phyloP scores from a whole-genome alignment of 2,329 filamentous ascomycete species.

The Colletotrichum sp. region DNA sequence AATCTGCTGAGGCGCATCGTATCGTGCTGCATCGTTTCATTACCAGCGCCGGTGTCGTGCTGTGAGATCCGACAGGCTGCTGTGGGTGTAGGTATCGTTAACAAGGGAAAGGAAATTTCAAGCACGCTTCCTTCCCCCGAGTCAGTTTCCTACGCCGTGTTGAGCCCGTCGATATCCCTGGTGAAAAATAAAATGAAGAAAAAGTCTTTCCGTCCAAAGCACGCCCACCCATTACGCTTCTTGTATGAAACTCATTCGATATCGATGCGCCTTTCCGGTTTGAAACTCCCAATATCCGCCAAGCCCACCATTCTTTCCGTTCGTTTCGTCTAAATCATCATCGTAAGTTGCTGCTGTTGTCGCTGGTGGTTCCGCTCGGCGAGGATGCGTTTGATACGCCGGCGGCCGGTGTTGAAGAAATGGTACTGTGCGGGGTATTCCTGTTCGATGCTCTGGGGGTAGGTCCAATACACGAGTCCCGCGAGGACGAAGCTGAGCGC shows the following conservation, averaged over 20 bases:
- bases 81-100: slow-evolving; percentile 4
- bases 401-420: slow-evolving; percentile 16
- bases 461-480: slow-evolving; percentile 44
- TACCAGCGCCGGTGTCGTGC: slow-evolving; percentile 17
- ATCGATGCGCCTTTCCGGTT: neutral
- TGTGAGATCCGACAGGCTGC: slow-evolving; percentile 18
- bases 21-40: neutral
- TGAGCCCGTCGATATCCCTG: neutral
- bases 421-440: slow-evolving; percentile 32
- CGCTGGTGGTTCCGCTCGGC: slow-evolving; percentile 14
- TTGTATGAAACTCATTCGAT: neutral
- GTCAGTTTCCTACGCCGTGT: neutral
- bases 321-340: slow-evolving; percentile 6
- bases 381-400: slow-evolving; percentile 14
- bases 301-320: neutral
- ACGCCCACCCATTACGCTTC: neutral
- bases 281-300: neutral
- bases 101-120: neutral
- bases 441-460: slow-evolving; percentile 44
- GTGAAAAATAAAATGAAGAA: neutral
- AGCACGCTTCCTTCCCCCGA: neutral
- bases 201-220: neutral
- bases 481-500: slow-evolving; percentile 31
- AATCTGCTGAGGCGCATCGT: neutral
- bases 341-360: slow-evolving; percentile 9